phyloP scores from a whole-genome alignment of 192 early-diverging fungal species.

The Backusella luteola region DNA sequence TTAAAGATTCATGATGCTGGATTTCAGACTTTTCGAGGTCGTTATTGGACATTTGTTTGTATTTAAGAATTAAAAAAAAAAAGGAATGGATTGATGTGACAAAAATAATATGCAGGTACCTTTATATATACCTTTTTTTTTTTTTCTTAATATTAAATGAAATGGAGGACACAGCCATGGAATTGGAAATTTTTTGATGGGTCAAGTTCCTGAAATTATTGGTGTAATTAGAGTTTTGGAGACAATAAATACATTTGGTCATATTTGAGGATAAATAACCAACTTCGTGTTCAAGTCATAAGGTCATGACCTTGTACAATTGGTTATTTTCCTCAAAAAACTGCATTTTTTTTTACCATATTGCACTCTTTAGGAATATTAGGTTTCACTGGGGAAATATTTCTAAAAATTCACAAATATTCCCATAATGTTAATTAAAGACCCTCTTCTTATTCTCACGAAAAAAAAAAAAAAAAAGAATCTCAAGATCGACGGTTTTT shows the following conservation, averaged over 20 bases:
- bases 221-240: not conserved
- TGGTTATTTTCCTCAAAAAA: not conserved
- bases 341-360: not conserved
- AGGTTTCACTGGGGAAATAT: not conserved
- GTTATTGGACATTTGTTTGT: not conserved
- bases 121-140: not conserved
- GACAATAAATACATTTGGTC: not conserved
- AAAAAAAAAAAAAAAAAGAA: not conserved
- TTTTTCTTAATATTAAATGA: not conserved
- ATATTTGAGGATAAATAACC: not conserved
- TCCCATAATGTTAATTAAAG: conserved; percentile 1
- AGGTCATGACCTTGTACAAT: not conserved
- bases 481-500: not conserved
- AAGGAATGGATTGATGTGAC: not conserved
- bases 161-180: not conserved
- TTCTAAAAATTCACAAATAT: not conserved
- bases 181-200: not conserved
- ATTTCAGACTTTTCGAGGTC: conserved; percentile 16
- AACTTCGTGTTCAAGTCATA: not conserved
- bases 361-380: not conserved
- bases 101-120: not conserved
- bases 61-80: not conserved
- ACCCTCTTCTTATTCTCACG: not conserved
- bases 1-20: conserved; percentile 9
- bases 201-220: not conserved